Evolutionary conservation across 1,284 basidiomycete genomes (phyloP).

Genomic region (Golubevia sp.): DNA sequence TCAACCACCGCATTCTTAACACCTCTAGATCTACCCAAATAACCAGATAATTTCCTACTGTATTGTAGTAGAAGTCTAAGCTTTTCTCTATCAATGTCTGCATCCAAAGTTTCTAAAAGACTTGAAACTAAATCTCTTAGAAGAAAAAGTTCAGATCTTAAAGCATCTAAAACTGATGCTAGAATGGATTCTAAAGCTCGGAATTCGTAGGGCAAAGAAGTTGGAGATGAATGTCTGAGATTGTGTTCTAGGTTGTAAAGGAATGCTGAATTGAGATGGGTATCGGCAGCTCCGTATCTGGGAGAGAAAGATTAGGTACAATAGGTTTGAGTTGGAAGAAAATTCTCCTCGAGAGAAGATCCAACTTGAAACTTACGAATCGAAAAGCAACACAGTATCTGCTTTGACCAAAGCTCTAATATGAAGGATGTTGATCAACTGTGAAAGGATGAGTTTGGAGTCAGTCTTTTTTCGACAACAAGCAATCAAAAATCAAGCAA

Average conservation of each 20-base stretch:
- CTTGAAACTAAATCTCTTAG: slow-evolving; percentile 29
- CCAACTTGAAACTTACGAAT: slow-evolving; percentile 14
- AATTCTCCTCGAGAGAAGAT: too few relatives aligned
- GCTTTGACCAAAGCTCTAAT: slow-evolving; percentile 51
- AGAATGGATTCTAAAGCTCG: slow-evolving; percentile 49
- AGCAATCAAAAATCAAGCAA: background rate
- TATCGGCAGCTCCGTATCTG: slow-evolving; percentile 36
- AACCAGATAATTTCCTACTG: slow-evolving; percentile 37
- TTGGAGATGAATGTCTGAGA: slow-evolving; percentile 14
- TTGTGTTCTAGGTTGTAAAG: slow-evolving; percentile 54
- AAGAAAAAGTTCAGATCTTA: slow-evolving; percentile 40
- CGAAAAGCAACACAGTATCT: slow-evolving; percentile 54
- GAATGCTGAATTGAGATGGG: slow-evolving; percentile 39
- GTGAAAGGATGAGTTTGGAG: background rate
- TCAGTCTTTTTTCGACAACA: background rate
- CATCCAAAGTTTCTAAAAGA: slow-evolving; percentile 38
- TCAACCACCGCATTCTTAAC: slow-evolving; percentile 39
- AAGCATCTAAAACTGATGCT: slow-evolving; percentile 40
- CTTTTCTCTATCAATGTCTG: slow-evolving; percentile 51
- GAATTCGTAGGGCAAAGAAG: slow-evolving; percentile 47
- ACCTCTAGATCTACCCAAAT: slow-evolving; percentile 30
- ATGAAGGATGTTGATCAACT: slow-evolving; percentile 50
- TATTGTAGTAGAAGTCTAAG: slow-evolving; percentile 41
- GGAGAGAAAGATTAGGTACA: background rate
- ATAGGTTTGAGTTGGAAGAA: background rate